phyloP scores from a whole-genome alignment of 2,329 filamentous ascomycete species.

The Stromatinia cepivora region DNA sequence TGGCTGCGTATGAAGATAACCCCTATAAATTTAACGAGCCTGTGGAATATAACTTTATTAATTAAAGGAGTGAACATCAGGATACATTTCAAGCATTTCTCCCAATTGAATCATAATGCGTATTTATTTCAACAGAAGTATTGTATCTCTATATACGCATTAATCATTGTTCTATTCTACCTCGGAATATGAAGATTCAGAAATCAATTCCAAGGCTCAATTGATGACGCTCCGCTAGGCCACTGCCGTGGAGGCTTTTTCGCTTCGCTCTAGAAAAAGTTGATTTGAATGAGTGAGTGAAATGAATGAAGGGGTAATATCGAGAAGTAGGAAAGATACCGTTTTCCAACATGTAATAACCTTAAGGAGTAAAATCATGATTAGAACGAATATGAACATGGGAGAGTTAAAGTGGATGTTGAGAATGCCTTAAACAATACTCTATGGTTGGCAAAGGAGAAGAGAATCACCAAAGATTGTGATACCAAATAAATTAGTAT shows the following conservation, averaged over 20 bases:
- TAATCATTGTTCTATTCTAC: no score
- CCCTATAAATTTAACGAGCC: constrained; percentile 14
- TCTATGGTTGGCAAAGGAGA: no score
- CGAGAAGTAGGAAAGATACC: no score
- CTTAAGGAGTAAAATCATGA: not conserved
- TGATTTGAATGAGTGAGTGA: not conserved
- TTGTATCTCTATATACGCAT: not conserved
- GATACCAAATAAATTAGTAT: no score
- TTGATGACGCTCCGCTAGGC: not conserved
- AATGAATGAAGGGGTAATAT: not conserved
- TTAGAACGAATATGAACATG: not conserved
- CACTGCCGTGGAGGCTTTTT: constrained; percentile 9
- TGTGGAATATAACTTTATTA: not conserved
- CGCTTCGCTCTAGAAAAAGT: not conserved
- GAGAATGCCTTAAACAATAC: not conserved
- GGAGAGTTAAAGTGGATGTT: not conserved
- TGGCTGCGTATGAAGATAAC: not conserved
- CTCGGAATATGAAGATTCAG: not conserved
- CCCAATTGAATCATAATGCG: not conserved
- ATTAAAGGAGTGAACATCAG: not conserved
- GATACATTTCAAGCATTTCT: not conserved
- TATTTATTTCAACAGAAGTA: not conserved
- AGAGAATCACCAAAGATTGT: no score
- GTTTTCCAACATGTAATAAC: not conserved
- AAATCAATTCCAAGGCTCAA: not conserved